phyloP scores from a whole-genome alignment of 345 rosid genomes.

The Salix suchowensis region DNA sequence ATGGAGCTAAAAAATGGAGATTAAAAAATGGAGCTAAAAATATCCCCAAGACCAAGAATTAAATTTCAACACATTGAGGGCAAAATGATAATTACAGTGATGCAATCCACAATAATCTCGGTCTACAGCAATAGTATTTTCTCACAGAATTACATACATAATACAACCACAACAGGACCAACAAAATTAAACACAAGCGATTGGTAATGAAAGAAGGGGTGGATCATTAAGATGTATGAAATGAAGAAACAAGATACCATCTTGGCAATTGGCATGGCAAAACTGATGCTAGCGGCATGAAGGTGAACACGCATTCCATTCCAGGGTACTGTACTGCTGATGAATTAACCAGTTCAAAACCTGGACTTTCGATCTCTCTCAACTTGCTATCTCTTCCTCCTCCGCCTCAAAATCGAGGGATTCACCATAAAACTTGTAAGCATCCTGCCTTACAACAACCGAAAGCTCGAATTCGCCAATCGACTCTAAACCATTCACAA shows the following conservation, averaged over 20 bases:
- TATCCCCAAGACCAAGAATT: too few species aligned
- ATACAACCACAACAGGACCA: not conserved
- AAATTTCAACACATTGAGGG: too few species aligned
- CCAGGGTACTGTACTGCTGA: not conserved
- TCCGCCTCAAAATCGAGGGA: constrained; percentile 46
- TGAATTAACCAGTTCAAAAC: not conserved
- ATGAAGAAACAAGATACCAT: not conserved
- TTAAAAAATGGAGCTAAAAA: too few species aligned
- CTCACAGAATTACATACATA: not conserved
- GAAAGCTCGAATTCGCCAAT: constrained; percentile 40
- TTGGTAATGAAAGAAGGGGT: not conserved
- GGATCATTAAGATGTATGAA: not conserved
- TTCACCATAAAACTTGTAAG: constrained; percentile 51
- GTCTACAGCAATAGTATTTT: too few species aligned
- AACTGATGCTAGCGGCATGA: not conserved
- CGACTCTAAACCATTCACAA: constrained; percentile 57
- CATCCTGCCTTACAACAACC: constrained; percentile 51
- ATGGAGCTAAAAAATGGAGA: too few species aligned
- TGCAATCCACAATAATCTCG: too few species aligned
- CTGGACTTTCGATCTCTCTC: not conserved
- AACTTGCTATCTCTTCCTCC: constrained; percentile 15
- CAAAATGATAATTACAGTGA: too few species aligned
- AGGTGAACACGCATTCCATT: not conserved
- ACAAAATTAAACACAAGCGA: not conserved
- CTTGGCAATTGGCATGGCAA: not conserved